Evolutionary conservation across 352 stramenopile species (phyloP), one percentile per base, ranked within the genome.

Genomic region (Thraustochytrium striatum): DNA sequence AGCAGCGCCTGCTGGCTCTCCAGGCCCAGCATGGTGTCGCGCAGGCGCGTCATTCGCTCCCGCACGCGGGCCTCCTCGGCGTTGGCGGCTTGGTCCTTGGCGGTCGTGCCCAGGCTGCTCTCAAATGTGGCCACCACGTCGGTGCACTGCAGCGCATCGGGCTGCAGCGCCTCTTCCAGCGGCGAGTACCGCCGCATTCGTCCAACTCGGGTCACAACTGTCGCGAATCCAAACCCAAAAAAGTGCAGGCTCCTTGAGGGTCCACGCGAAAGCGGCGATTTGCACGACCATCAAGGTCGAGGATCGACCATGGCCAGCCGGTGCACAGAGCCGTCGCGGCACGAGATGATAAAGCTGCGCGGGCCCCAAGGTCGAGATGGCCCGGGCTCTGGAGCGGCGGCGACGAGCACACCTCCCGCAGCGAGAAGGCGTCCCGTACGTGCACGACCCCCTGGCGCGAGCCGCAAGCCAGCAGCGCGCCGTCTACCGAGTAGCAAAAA

Each of bases 1-100:
- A 75, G 30, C 3, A 75, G 39, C 25, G 68, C 41, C 36, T 75
- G 65, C 39, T 62, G 44, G 41, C 41, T 38, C 65, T 75, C 65
- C 21, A 62, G 65, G 41, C 61, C 39, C 21, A 75, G 28, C 65
- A 75, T 75, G 16, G 35, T 32, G 11, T 62, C 52, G 21, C 30
- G 44, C 43, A 75, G 39, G 11, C 9, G 30, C 32, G 65, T 38
- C 28, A 30, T 30, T 25, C 65, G n/a, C 50, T 30, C 21, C 16
- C 16, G 19, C 25, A 75, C 35, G 44, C 65, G 44, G 7, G n/a
- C 7, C 32, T 75, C 65, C 44, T 62, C 52, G 16, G 16, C 47
- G 25, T 25, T 16, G 47, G 47, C 16, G 16, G 16, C 47, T 55
- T 55, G 47, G 47, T 55, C 47, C 47, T 55, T 55, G 16, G 47